Base-by-base conservation (phyloP, 2,329 filamentous ascomycete genomes). In the Sclerotinia trifoliorum region DNA sequence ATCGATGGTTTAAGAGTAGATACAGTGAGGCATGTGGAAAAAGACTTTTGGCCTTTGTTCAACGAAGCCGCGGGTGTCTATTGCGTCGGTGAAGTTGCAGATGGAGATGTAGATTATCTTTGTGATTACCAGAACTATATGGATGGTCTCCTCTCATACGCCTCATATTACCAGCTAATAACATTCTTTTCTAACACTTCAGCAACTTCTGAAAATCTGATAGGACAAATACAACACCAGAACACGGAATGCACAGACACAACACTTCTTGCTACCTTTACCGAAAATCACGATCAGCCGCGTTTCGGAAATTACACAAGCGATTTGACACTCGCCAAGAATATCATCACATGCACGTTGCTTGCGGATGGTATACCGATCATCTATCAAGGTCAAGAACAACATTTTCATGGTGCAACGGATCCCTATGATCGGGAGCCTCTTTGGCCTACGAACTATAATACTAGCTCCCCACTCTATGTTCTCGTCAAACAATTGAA, bases 1-100 rank as follows among this genome's bases (percentile, higher is more conserved):
- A 78, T 82, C 57, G 83, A 85, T 71, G 83, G 83, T 2, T 73
- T 85, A 21, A 81, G 83, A 61, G 77, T 85, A 26, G 83, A 85
- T 73, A 82, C 81, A 51, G 80, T 80, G 15, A 79, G 81, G 70
- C 78, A 85, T 69, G 79, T 84, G 44, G 75, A 81, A 46, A 79
- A 77, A 70, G 80, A 80, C 24, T 90, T 88, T 76, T 88, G 86
- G 80, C 78, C 84, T 0, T 77, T 74, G 0, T 90, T 89, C 71
- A 72, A 76, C 63, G 78, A 82, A 35, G 73, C 79, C 1, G 81
- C 85, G 0, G 86, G 85, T 3, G 84, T 88, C 1, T 89, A 87
- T 75, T 81, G 82, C 7, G 80, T 88, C 15, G 87, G 88, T 7
- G 88, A 90, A 74, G 86, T 89, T 4, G 83, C 82, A 65, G 80